phyloP scores from a whole-genome alignment of 306 rosid genomes.

The Rosa lucieae region DNA sequence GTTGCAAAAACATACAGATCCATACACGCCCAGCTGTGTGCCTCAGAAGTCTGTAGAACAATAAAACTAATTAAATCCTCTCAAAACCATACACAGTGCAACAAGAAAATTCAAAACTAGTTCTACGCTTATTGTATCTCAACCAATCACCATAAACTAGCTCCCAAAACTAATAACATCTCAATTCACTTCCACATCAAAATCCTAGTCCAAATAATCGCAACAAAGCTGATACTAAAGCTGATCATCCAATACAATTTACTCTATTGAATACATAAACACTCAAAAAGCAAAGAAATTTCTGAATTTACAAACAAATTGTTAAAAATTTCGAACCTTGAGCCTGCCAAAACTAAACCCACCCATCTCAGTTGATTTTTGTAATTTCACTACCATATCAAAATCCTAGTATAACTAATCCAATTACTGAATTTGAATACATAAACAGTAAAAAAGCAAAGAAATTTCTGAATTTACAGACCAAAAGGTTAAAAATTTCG shows the following conservation, averaged over 20 bases:
- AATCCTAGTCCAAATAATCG: neutral
- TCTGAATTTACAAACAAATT: no score
- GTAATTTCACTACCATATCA: neutral
- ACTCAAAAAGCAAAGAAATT: no score
- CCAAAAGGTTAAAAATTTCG: neutral
- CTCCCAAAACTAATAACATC: no score
- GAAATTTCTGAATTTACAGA: neutral
- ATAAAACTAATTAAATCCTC: neutral
- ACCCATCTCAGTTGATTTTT: neutral
- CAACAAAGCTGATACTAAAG: neutral
- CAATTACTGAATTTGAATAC: neutral
- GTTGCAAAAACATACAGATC: slow-evolving; percentile 96
- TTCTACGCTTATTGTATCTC: neutral
- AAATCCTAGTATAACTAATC: neutral
- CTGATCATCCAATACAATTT: no score
- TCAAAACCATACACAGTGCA: neutral
- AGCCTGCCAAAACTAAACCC: neutral
- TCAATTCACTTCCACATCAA: neutral
- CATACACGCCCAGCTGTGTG: slow-evolving; percentile 99
- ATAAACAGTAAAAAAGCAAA: neutral
- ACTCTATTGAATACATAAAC: no score
- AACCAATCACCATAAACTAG: neutral
- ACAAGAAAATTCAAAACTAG: neutral
- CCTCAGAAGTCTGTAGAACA: slow-evolving; percentile 64
- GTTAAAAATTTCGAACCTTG: no score